Percentiles rank a stretch among this genome's conserved stretches.
Conservation (phyloP, 495 filamentous ascomycete species). For the Lepidopterella palustris region DNA sequence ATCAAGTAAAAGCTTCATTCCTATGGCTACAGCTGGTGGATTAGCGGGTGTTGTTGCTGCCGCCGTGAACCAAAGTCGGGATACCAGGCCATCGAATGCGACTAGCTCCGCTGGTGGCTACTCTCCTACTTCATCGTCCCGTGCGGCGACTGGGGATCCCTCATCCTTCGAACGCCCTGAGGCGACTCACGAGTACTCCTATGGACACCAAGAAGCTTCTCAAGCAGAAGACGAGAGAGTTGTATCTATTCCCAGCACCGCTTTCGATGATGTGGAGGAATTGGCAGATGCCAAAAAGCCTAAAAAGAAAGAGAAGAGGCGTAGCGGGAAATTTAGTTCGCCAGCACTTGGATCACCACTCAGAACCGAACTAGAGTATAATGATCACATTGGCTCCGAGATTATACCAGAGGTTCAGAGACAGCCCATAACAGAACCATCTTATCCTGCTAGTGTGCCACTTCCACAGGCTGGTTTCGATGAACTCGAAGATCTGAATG, state of each 20-base stretch:
- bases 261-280: conserved; percentile 26
- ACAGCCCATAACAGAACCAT: not conserved
- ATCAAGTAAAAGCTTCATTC: not conserved
- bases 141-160: not conserved
- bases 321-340: conserved; percentile 30
- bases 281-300: conserved; percentile 27
- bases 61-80: conserved; percentile 18
- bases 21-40: conserved; percentile 1
- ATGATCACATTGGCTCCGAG: conserved; percentile 21
- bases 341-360: conserved; percentile 31
- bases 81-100: conserved; percentile 6
- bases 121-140: conserved; percentile 1
- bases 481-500: not conserved
- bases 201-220: conserved; percentile 5
- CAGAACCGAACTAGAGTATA: conserved; percentile 30
- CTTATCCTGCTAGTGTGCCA: not conserved
- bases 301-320: conserved; percentile 32
- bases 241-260: conserved; percentile 20
- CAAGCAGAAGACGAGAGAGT: not conserved
- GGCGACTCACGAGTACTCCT: not conserved
- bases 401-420: not conserved
- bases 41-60: conserved; percentile 12
- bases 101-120: conserved; percentile 7
- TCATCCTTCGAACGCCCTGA: not conserved
- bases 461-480: not conserved